Percentiles rank a stretch among this genome's conserved stretches.
phyloP scores from a whole-genome alignment of 2,329 filamentous ascomycete species.

The Nectriaceae sp. region DNA sequence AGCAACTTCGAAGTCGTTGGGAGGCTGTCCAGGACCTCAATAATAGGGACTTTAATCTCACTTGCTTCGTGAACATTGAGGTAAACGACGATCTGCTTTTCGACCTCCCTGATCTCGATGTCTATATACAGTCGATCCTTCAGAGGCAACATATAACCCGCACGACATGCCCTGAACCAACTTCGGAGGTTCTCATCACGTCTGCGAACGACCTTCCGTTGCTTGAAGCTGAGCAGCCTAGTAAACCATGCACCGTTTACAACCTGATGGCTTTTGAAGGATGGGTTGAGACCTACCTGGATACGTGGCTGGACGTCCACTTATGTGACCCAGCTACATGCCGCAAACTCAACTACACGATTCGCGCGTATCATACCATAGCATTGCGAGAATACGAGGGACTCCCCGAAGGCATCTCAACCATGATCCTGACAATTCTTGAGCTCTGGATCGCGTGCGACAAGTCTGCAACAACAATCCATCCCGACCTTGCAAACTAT shows the following conservation, averaged over 20 bases:
- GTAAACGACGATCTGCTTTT: not conserved
- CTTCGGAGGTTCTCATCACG: not conserved
- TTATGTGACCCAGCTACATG: not conserved
- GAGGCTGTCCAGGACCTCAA: not conserved
- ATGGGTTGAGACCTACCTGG: slow-evolving; percentile 38
- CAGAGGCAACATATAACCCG: not conserved
- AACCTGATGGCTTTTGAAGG: slow-evolving; percentile 41
- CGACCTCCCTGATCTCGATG: not conserved
- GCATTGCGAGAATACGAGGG: slow-evolving; percentile 35
- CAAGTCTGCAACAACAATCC: slow-evolving; percentile 38
- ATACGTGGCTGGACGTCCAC: slow-evolving; percentile 21
- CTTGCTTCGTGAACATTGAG: not conserved
- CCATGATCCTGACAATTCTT: slow-evolving; percentile 54
- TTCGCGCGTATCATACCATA: slow-evolving; percentile 34
- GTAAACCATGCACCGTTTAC: not conserved
- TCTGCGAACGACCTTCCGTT: not conserved
- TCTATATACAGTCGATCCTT: not conserved
- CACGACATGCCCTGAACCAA: not conserved
- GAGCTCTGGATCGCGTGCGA: slow-evolving; percentile 61
- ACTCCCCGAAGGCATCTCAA: slow-evolving; percentile 47
- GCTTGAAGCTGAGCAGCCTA: not conserved
- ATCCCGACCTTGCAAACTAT: slow-evolving; percentile 49
- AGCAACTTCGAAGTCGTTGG: not conserved
- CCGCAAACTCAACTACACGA: slow-evolving; percentile 24
- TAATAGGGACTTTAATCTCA: slow-evolving; percentile 1